phyloP scores from a whole-genome alignment of 768 basidiomycete species.

The Lactifluus hygrophoroides region DNA sequence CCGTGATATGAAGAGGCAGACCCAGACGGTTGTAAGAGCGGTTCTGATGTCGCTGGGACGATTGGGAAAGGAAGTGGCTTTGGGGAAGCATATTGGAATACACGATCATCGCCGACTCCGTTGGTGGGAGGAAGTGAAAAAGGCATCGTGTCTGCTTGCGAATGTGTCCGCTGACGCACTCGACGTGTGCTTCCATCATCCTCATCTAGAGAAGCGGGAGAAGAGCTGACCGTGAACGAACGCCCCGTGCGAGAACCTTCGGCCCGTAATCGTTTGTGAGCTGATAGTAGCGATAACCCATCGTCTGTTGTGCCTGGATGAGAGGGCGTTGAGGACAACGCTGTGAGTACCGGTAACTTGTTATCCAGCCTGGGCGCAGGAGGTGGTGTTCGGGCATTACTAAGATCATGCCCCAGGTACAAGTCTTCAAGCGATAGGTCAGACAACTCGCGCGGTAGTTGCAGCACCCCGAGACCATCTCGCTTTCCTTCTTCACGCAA shows the following conservation, averaged over 20 bases:
- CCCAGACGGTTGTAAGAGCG: not conserved
- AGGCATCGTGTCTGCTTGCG: slow-evolving; percentile 3
- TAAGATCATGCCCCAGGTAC: not conserved
- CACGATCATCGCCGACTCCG: not conserved
- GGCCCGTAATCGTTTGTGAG: slow-evolving; percentile 14
- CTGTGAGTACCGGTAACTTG: not conserved
- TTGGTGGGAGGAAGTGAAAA: slow-evolving; percentile 7
- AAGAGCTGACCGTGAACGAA: slow-evolving; percentile 10
- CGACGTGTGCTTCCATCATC: slow-evolving; percentile 4
- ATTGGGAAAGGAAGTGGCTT: slow-evolving; percentile 18
- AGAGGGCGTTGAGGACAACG: slow-evolving; percentile 1
- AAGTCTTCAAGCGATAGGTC: slow-evolving; percentile 10
- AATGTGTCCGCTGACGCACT: slow-evolving; percentile 4
- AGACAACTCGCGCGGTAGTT: slow-evolving; percentile 13
- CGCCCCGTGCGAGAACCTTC: slow-evolving; percentile 12
- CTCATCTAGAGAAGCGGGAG: slow-evolving; percentile 4
- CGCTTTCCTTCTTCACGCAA: slow-evolving; percentile 15
- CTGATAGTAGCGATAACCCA: slow-evolving; percentile 6
- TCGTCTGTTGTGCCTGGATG: slow-evolving; percentile 1
- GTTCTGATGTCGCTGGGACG: not conserved
- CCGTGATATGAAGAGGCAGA: not conserved
- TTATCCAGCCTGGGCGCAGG: slow-evolving; percentile 13
- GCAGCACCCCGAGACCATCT: slow-evolving; percentile 9
- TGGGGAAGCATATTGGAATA: slow-evolving; percentile 5
- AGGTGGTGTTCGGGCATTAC: slow-evolving; percentile 8